Conservation (phyloP, 2,329 filamentous ascomycete species). For the Alternaria solani region DNA sequence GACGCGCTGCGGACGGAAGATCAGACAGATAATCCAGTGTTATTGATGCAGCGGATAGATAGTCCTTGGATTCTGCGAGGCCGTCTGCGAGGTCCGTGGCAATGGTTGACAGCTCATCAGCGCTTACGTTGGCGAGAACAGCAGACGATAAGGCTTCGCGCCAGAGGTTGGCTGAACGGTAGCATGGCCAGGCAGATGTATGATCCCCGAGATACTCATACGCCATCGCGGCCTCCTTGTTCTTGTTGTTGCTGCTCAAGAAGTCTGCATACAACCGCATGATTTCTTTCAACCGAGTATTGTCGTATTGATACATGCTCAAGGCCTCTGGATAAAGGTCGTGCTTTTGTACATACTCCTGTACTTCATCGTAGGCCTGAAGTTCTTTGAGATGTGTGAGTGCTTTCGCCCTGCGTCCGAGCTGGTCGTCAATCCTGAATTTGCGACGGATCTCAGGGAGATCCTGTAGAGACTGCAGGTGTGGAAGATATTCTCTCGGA, state of each 20-base stretch:
- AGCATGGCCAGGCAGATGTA: constrained; percentile 78
- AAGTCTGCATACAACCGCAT: constrained; percentile 81
- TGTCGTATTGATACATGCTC: constrained; percentile 83
- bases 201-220: constrained; percentile 87
- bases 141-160: constrained; percentile 87
- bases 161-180: constrained; percentile 87
- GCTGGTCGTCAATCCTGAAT: constrained; percentile 88
- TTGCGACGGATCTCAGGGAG: constrained; percentile 74
- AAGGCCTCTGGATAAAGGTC: constrained; percentile 80
- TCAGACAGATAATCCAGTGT: constrained; percentile 82
- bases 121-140: constrained; percentile 66
- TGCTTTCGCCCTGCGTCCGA: constrained; percentile 79
- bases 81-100: constrained; percentile 80
- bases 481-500: constrained; percentile 92
- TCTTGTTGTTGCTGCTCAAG: constrained; percentile 76
- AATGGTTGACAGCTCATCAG: constrained; percentile 69
- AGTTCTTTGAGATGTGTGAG: constrained; percentile 77
- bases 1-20: constrained; percentile 72
- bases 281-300: constrained; percentile 69
- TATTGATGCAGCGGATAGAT: constrained; percentile 78
- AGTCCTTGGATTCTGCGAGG: constrained; percentile 85
- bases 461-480: constrained; percentile 85
- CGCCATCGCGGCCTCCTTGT: constrained; percentile 86
- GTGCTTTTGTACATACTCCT: constrained; percentile 80
- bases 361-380: constrained; percentile 78